Base-by-base conservation (phyloP, 2,329 filamentous ascomycete species). In the Exophiala bonariae region DNA sequence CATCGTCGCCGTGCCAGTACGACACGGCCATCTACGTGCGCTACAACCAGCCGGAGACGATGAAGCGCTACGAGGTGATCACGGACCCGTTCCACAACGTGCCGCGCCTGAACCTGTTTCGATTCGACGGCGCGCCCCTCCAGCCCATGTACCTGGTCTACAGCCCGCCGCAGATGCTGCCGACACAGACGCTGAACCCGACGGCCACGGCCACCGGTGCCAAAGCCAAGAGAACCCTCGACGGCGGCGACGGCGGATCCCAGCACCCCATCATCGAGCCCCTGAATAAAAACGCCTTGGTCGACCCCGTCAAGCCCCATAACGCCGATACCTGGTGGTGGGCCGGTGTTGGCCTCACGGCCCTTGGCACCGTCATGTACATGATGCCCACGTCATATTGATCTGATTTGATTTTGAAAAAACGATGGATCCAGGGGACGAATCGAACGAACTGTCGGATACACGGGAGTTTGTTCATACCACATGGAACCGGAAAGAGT, bases 101-200 rank as follows among this genome's bases (percentile, higher is more conserved):
- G 48, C 73, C 71, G 34, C 80, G 84, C 44, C 76, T 89, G 18
- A 80, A 86, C 55, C 74, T 89, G 36, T 83, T 74, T 64, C 65
- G 76, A 58, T 81, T 77, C 58, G 81, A 87, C 61, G 85, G 84
- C 48, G 67, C 80, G 1, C 83, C 82, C 9, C 69, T 86, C 67
- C 78, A 83, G 56, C 84, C 85, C 9, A 75, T 89, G 73, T 88
- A 85, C 65, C 74, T 86, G 36, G 78, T 76, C 54, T 81, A 77
- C 61, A 74, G 67, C 10, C 79, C 82, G 4, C 83, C 85, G 0
- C 69, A 82, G 60, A 88, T 88, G 83, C 77, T 87, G 4, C 84
- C 85, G 2, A 87, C 84, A 3, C 72, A 74, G 9, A 86, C 82
- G 0, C 70, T 88, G 50, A 83, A 86, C 59, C 80, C 83, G 1